Evolutionary conservation across 2,329 filamentous ascomycete genomes (phyloP).

Genomic region (Fusarium tricinctum): DNA sequence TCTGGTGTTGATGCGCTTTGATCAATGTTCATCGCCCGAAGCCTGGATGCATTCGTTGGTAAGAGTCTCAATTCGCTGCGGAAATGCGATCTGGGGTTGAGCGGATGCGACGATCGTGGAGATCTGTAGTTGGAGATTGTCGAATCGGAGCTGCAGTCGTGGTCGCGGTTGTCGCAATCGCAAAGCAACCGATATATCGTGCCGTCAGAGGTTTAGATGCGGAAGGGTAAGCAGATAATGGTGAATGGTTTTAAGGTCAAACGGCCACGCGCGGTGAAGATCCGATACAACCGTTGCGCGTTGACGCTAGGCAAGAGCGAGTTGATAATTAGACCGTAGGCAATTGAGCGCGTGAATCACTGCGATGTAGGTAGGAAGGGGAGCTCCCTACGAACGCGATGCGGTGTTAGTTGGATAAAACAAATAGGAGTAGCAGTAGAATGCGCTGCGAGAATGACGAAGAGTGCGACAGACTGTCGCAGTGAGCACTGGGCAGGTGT

Average conservation of each 20-base stretch:
- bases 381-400: conserved; percentile 25
- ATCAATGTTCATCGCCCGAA: conserved; percentile 50
- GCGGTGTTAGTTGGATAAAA: conserved; percentile 17
- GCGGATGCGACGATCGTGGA: conserved; percentile 45
- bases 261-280: neutral
- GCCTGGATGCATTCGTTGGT: conserved; percentile 49
- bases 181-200: neutral
- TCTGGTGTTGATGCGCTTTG: conserved; percentile 37
- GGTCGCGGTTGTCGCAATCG: conserved; percentile 28
- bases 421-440: conserved; percentile 13
- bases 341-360: conserved; percentile 16
- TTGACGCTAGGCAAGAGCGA: conserved; percentile 3
- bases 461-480: conserved; percentile 44
- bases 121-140: conserved; percentile 32
- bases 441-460: conserved; percentile 38
- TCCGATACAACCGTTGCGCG: conserved; percentile 21
- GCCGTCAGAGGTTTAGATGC: conserved; percentile 1
- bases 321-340: neutral
- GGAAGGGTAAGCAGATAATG: neutral
- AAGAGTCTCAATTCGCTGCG: conserved; percentile 39
- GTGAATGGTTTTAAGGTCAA: neutral
- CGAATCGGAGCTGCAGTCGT: conserved; percentile 30
- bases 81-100: conserved; percentile 32
- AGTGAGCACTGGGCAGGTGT: conserved; percentile 36
- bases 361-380: conserved; percentile 9